Conservation (phyloP, 2,329 filamentous ascomycete genomes). For the Lasiodiplodia hormozganensis region DNA sequence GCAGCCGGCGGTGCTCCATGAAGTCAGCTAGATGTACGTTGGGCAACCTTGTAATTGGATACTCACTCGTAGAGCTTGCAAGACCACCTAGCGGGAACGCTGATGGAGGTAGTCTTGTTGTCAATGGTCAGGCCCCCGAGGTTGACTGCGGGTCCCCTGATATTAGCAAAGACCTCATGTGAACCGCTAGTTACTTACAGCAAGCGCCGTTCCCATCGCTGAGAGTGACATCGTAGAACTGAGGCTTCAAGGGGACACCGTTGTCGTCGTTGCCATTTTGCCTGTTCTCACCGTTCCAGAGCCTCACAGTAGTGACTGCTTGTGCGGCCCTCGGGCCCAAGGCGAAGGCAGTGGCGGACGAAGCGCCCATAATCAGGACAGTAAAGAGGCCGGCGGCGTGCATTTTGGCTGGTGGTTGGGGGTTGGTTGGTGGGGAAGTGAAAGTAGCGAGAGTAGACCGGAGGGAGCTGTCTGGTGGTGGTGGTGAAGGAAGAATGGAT, state of each 20-base stretch:
- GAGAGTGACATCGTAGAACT: neutral
- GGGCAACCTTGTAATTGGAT: neutral
- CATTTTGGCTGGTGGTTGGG: conserved; percentile 5
- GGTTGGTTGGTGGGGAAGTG: neutral
- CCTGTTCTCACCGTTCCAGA: neutral
- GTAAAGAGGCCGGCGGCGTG: neutral
- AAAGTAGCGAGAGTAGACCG: conserved; percentile 9
- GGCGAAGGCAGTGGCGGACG: neutral
- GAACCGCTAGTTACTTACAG: neutral
- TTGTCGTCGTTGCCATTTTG: neutral
- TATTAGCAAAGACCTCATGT: neutral
- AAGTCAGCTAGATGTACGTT: neutral
- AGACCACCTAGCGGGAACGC: neutral
- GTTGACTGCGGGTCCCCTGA: neutral
- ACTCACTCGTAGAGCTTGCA: conserved; percentile 4
- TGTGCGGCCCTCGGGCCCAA: neutral
- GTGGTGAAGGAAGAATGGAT: neutral
- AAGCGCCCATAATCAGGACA: neutral
- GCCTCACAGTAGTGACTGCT: neutral
- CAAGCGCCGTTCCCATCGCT: neutral
- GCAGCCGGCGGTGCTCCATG: neutral
- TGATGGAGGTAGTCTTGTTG: neutral
- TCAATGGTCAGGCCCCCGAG: neutral
- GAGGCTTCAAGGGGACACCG: neutral
- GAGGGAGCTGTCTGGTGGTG: conserved; percentile 13